These are phyloP conservation scores for Aspergillus calidoustus DNA, from an alignment of 2,329 filamentous ascomycete species.

Conservation along the genomic window DNA sequence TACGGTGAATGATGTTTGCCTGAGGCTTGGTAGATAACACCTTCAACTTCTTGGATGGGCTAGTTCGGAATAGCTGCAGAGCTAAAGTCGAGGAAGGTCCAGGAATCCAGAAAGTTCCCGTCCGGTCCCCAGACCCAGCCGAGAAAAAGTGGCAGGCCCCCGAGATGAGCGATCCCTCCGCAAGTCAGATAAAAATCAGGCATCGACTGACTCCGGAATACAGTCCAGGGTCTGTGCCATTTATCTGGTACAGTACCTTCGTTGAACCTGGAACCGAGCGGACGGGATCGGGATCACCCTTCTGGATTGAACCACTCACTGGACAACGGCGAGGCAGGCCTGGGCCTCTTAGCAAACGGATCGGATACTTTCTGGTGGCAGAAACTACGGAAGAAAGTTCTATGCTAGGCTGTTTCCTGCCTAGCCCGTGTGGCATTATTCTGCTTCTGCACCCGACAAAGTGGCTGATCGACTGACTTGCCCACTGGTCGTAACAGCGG, in stretches of 20 bases:
- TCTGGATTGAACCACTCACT: background rate
- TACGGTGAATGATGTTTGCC: background rate
- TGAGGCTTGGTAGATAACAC: background rate
- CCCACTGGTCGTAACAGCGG: background rate
- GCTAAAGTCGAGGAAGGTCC: background rate
- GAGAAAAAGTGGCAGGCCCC: background rate
- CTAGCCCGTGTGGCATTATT: background rate
- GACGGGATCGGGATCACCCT: background rate
- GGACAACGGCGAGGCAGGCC: no score
- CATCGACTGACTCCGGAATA: no score
- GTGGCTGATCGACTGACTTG: slow-evolving; percentile 16
- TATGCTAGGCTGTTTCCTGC: background rate
- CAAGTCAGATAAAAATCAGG: background rate
- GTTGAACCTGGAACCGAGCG: background rate
- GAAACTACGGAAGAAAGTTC: background rate
- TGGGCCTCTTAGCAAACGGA: background rate
- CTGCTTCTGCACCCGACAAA: slow-evolving; percentile 17
- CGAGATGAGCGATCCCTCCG: background rate
- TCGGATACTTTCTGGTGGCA: background rate
- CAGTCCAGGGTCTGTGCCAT: background rate
- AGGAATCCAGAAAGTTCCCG: background rate
- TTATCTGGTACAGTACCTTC: background rate
- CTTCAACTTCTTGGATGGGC: background rate
- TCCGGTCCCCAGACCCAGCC: background rate
- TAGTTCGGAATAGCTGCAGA: background rate